Base-by-base conservation (phyloP, 495 filamentous ascomycete species). In the Neurospora cerealis region DNA sequence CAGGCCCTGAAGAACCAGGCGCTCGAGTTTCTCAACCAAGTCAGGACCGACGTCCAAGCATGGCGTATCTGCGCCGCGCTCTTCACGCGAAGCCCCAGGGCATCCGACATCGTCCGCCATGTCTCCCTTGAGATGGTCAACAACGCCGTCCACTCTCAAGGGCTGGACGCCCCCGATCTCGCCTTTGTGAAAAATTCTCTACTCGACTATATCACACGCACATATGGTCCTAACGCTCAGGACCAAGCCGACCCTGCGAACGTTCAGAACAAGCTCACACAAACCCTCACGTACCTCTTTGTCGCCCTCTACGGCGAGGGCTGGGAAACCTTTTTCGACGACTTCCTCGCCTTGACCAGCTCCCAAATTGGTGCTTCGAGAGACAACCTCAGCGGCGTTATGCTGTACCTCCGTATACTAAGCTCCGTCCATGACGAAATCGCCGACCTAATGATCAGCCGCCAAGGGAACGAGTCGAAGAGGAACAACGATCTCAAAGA, bases 231-330 rank as follows among this genome's bases (percentile, higher is more conserved):
- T 21, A 84, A 85, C 24, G 83, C 85, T 54, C 85, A 85, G 60
- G 83, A 84, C 28, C 82, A 83, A 28, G 80, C 86, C 73, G 95
- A 97, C 80, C 86, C 90, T 11, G 76, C 89, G 41, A 87, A 87
- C 75, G 91, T 99, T 39, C 96, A 98, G 83, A 99, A 98, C 82
- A 99, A 99, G 82, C 91, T 98, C 74, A 93, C 94, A 36, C 96
- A 99, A 82, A 97, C 95, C 40, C 83, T 98, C 54, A 99, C 96
- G 13, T 92, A 91, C 76, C 90, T 99, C 32, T 99, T 98, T 81
- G 90, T 92, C 9, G 86, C 88, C 9, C 84, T 96, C 40, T 99
- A 99, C 82, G 90, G 88, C 71, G 87, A 90, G 66, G 90, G 90
- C 3, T 99, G 96, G 96, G 87, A 91, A 73, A 87, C 83, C 66